Evolutionary conservation across 768 basidiomycete species (phyloP).

Genomic region (Cystofilobasidium ferigula): DNA sequence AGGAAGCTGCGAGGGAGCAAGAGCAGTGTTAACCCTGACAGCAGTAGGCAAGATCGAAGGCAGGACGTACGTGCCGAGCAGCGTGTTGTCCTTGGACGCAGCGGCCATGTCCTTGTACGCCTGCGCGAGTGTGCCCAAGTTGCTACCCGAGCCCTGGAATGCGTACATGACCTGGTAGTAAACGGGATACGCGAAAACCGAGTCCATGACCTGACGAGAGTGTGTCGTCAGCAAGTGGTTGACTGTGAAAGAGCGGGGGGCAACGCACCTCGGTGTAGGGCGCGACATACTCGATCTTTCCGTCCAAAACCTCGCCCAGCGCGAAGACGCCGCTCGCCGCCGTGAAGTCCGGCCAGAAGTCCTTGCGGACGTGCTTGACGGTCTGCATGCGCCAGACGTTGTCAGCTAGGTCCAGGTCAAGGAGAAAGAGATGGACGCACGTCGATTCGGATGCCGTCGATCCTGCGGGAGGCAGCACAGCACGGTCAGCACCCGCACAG

Average conservation of each 20-base stretch:
- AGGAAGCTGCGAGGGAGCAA: no score
- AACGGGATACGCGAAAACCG: constrained; percentile 16
- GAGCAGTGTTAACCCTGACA: no score
- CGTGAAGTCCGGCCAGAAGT: constrained; percentile 69
- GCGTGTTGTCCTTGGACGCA: constrained; percentile 19
- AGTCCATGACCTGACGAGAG: no score
- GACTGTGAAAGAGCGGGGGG: no score
- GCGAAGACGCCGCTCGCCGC: constrained; percentile 66
- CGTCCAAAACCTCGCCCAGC: constrained; percentile 59
- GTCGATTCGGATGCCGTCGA: constrained; percentile 77
- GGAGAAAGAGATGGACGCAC: no score
- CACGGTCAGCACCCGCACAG: no score
- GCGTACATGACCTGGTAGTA: constrained; percentile 20
- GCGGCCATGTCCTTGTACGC: constrained; percentile 11
- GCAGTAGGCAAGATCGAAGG: no score
- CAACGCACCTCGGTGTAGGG: constrained; percentile 16
- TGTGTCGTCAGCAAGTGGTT: no score
- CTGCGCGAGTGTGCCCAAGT: neutral
- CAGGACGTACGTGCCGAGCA: constrained; percentile 25
- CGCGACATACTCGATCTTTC: constrained; percentile 13
- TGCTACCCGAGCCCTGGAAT: neutral
- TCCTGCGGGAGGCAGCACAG: no score
- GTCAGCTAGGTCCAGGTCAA: no score
- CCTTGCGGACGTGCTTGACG: constrained; percentile 50
- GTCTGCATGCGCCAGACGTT: no score